Base-by-base conservation (phyloP, 2,329 filamentous ascomycete genomes). In the Cordyceps fumosorosea region DNA sequence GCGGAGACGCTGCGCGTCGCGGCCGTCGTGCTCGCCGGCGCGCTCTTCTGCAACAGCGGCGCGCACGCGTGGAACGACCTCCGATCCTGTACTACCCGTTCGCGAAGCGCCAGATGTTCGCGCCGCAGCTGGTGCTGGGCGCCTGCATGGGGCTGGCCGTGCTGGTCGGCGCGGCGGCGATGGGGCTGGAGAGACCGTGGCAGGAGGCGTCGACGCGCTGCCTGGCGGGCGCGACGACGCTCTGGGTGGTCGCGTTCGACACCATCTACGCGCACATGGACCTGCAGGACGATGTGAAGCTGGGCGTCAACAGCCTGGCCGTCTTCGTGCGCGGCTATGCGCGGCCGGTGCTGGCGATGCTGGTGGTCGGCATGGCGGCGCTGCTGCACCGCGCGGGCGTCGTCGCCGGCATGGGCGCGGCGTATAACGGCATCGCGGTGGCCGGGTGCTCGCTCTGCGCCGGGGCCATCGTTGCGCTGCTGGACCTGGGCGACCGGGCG, bases 231-330 rank as follows among this genome's bases (percentile, higher is more conserved):
- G 71, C 71, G 7, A 67, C 64, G 50, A 67, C 70, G 3, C 59
- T 74, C 5, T 75, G 72, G 72, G 69, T 67, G 7, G 63, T 72
- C 56, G 69, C 74, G 52, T 75, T 71, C 63, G 74, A 75, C 63
- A 74, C 72, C 8, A 71, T 75, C 52, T 75, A 75, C 61, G 73
- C 72, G 5, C 68, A 72, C 56, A 72, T 74, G 59, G 74, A 75
- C 56, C 53, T 72, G 6, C 65, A 64, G 20, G 73, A 75, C 40
- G 74, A 75, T 37, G 62, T 69, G 40, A 70, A 69, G 47, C 63
- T 71, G 3, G 73, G 73, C 3, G 64, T 76, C 18, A 72, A 70
- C 64, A 73, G 72, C 65, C 68, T 70, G 29, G 72, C 73, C 2
- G 72, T 76, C 6, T 55, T 44, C 18, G 37, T 42, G 4, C 34